A percentile compares a stretch with the other conserved stretches of the same genome.
Evolutionary conservation across 1,284 basidiomycete genomes (phyloP).

Genomic region (Cryptococcus jaspeensis): DNA sequence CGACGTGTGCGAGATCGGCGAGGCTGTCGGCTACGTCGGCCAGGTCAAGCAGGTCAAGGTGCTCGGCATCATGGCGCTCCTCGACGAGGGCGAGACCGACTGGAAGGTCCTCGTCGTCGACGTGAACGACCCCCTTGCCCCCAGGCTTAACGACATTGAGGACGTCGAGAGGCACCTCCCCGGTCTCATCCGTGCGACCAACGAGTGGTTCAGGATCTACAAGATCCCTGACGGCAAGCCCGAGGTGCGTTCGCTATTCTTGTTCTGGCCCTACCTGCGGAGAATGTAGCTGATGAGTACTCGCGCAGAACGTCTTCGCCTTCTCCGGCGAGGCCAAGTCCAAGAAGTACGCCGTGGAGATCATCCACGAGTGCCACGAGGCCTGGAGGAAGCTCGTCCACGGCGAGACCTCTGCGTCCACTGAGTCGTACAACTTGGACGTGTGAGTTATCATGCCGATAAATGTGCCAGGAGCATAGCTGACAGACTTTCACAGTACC

Average conservation of each 20-base stretch:
- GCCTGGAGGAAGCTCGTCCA: conserved; percentile 92
- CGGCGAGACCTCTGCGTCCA: conserved; percentile 73
- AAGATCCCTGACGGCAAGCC: conserved; percentile 96
- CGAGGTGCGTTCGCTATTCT: conserved; percentile 55
- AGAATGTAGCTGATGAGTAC: neutral
- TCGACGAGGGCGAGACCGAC: conserved; percentile 97
- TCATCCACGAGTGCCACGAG: conserved; percentile 98
- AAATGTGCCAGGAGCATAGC: neutral
- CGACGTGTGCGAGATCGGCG: conserved; percentile 99
- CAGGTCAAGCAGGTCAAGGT: conserved; percentile 99
- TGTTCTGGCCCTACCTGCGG: neutral
- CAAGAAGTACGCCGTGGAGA: conserved; percentile 98
- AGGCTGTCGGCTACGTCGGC: conserved; percentile 95
- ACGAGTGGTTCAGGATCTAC: conserved; percentile 95
- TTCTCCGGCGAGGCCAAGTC: conserved; percentile 99
- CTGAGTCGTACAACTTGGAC: conserved; percentile 68
- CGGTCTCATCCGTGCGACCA: conserved; percentile 91
- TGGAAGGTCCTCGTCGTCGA: conserved; percentile 99
- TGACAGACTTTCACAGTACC: conserved; percentile 35
- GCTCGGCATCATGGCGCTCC: conserved; percentile 98
- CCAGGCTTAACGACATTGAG: conserved; percentile 98
- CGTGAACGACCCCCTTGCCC: conserved; percentile 90
- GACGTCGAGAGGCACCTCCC: conserved; percentile 98
- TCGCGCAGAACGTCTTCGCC: conserved; percentile 78
- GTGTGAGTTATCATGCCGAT: conserved; percentile 61